These are phyloP conservation scores for Cladosporium cucumerinum DNA, from an alignment of 2,329 filamentous ascomycete genomes.

Conservation along the genomic window DNA sequence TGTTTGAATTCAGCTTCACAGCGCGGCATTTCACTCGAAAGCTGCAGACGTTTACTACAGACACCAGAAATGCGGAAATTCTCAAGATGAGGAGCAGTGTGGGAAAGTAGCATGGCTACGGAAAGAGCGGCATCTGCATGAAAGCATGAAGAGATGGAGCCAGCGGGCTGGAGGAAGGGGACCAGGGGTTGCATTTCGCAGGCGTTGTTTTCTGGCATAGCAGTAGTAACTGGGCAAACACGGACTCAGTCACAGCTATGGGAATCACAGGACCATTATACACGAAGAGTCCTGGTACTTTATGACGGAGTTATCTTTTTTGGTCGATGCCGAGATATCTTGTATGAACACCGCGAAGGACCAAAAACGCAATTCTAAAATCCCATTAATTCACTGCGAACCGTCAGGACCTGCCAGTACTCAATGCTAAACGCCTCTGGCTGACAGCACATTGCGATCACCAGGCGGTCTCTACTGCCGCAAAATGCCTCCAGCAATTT, in stretches of 20 bases:
- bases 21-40: not conserved
- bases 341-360: not conserved
- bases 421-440: not conserved
- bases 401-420: not conserved
- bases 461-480: not conserved
- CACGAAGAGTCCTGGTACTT: not conserved
- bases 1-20: not conserved
- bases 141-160: not conserved
- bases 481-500: not conserved
- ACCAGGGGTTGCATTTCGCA: not conserved
- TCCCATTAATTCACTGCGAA: not conserved
- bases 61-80: not conserved
- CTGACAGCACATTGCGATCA: not conserved
- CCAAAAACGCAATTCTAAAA: not conserved
- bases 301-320: not conserved
- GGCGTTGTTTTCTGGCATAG: not conserved
- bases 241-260: conserved; percentile 3
- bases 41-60: not conserved
- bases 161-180: no score
- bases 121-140: not conserved
- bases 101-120: not conserved
- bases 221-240: not conserved
- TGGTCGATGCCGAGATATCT: not conserved
- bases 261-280: conserved; percentile 11
- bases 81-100: not conserved